Evolutionary conservation across 495 filamentous ascomycete genomes (phyloP).

Genomic region (Talaromyces borbonicus): DNA sequence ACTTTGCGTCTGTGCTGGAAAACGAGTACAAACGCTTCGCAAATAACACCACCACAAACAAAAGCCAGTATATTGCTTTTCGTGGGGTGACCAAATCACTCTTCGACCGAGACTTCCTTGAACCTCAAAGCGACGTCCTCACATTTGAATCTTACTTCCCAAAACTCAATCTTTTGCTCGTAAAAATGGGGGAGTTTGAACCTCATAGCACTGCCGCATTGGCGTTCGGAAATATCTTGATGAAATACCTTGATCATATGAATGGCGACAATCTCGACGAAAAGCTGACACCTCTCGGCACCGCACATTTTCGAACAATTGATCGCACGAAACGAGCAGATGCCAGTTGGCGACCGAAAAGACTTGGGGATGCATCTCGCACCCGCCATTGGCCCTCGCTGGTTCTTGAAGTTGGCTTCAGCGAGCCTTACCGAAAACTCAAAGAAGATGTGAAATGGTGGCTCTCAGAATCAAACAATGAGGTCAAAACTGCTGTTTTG

Average conservation of each 20-base stretch:
- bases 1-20: not conserved
- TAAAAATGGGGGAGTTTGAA: conserved; percentile 2
- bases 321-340: conserved; percentile 3
- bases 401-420: not conserved
- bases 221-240: not conserved
- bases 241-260: not conserved
- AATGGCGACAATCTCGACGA: not conserved
- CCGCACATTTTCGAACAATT: not conserved
- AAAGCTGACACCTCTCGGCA: not conserved
- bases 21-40: not conserved
- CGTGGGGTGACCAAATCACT: not conserved
- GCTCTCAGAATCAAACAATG: conserved; percentile 3
- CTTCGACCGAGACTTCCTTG: conserved; percentile 3
- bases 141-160: not conserved
- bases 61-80: not conserved
- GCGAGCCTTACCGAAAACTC: not conserved
- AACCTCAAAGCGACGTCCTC: not conserved
- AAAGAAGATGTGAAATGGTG: conserved; percentile 7
- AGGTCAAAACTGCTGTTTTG: conserved; percentile 5
- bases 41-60: not conserved
- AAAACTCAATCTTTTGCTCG: not conserved
- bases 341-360: not conserved
- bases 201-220: not conserved
- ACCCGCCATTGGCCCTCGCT: conserved; percentile 3
- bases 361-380: not conserved